Conservation (phyloP, 2,329 filamentous ascomycete genomes). For the Mycocentrospora acerina region DNA sequence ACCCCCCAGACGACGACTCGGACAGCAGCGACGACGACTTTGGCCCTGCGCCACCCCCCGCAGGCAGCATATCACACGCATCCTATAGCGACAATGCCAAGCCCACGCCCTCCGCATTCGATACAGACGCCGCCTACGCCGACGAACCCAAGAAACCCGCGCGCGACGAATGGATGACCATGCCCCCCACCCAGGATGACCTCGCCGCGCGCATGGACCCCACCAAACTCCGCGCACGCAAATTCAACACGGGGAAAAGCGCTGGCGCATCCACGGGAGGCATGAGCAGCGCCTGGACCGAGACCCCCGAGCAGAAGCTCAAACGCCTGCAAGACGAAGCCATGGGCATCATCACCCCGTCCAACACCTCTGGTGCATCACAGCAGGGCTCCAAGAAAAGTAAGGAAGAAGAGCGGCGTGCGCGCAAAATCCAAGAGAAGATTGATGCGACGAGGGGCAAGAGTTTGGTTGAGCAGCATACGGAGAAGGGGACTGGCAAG, state of each 20-base stretch:
- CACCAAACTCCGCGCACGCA: conserved; percentile 77
- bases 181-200: conserved; percentile 53
- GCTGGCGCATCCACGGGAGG: conserved; percentile 47
- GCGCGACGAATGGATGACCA: conserved; percentile 69
- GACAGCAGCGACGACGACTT: conserved; percentile 48
- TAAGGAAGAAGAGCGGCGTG: conserved; percentile 49
- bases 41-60: conserved; percentile 47
- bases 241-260: conserved; percentile 73
- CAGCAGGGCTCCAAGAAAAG: conserved; percentile 33
- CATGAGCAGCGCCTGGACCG: conserved; percentile 75
- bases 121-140: conserved; percentile 31
- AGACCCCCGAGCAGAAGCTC: conserved; percentile 86
- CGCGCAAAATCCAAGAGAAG: conserved; percentile 58
- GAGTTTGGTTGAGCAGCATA: conserved; percentile 51
- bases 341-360: conserved; percentile 64
- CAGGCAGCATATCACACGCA: conserved; percentile 18
- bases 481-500: conserved; percentile 52
- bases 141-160: conserved; percentile 52
- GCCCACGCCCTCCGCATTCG: conserved; percentile 31
- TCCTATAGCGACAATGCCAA: conserved; percentile 13
- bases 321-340: conserved; percentile 79
- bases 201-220: conserved; percentile 70
- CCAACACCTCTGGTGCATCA: conserved; percentile 21
- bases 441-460: conserved; percentile 47
- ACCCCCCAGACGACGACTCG: conserved; percentile 40